These are phyloP conservation scores for Penicillium sp. DNA, from an alignment of 2,329 filamentous ascomycete genomes.

Conservation along the genomic window DNA sequence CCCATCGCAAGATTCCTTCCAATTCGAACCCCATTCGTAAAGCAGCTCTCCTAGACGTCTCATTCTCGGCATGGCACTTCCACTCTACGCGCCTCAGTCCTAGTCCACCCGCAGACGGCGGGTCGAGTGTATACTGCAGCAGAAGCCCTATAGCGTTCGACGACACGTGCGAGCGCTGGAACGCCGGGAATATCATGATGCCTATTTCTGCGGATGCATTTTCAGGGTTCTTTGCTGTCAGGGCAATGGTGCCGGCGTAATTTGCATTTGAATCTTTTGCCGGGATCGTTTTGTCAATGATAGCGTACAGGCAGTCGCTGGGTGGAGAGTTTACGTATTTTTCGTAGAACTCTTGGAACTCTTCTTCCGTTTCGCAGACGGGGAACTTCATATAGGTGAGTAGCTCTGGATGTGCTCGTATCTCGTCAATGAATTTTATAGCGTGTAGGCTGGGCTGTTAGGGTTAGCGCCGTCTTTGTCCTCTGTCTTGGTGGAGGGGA, in stretches of 20 bases:
- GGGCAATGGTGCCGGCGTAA: neutral
- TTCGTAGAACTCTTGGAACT: neutral
- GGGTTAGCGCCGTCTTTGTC: neutral
- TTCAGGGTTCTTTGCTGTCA: neutral
- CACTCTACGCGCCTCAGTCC: neutral
- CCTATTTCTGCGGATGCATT: neutral
- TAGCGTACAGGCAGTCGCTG: neutral
- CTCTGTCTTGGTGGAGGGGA: neutral
- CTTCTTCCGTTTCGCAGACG: neutral
- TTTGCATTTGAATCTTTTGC: neutral
- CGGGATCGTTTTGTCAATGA: neutral
- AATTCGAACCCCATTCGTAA: neutral
- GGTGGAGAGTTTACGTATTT: neutral
- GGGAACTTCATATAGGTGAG: neutral
- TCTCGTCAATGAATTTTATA: neutral
- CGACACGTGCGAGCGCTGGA: neutral
- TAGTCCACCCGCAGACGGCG: neutral
- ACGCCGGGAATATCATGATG: neutral
- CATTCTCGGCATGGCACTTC: neutral
- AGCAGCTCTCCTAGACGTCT: neutral
- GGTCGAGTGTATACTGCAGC: neutral
- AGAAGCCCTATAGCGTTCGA: neutral
- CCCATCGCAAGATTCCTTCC: neutral
- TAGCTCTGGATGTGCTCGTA: neutral
- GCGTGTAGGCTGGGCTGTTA: neutral